These are phyloP conservation scores for Halophytophthora polymorphica DNA, from an alignment of 352 stramenopile species.

Conservation along the genomic window DNA sequence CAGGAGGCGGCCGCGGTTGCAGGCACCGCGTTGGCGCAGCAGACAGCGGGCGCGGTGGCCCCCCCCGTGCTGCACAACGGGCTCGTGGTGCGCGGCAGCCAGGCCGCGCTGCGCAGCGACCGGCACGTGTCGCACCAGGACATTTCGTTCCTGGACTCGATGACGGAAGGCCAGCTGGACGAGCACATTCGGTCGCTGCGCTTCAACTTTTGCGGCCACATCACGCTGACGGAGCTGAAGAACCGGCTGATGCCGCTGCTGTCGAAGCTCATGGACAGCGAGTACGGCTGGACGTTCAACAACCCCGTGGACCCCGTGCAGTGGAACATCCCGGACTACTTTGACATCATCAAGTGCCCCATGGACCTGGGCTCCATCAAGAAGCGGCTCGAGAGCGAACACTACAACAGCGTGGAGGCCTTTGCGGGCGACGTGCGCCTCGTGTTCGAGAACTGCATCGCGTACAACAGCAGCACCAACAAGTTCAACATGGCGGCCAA, in stretches of 20 bases:
- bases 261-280: slow-evolving; percentile 86
- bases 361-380: slow-evolving; percentile 99
- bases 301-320: slow-evolving; percentile 94
- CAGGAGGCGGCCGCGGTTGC: slow-evolving; percentile 13
- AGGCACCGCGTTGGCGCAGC: slow-evolving; percentile 9
- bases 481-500: slow-evolving; percentile 88
- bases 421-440: slow-evolving; percentile 86
- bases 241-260: slow-evolving; percentile 80
- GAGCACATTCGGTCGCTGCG: slow-evolving; percentile 88
- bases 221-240: slow-evolving; percentile 79
- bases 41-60: slow-evolving; percentile 5
- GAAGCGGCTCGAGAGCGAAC: slow-evolving; percentile 93
- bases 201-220: slow-evolving; percentile 87
- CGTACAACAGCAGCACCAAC: slow-evolving; percentile 89
- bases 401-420: slow-evolving; percentile 91
- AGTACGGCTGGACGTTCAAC: slow-evolving; percentile 92
- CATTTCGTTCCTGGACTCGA: slow-evolving; percentile 86
- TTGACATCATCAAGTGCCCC: slow-evolving; percentile 94
- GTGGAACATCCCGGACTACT: slow-evolving; percentile 91
- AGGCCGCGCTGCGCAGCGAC: slow-evolving; percentile 53
- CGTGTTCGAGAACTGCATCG: slow-evolving; percentile 89
- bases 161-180: slow-evolving; percentile 82
- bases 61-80: slow-evolving; percentile 46
- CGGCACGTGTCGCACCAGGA: slow-evolving; percentile 76
- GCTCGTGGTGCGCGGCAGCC: slow-evolving; percentile 68